phyloP scores from a whole-genome alignment of 495 filamentous ascomycete species.

The Parachaetomium inaequale region DNA sequence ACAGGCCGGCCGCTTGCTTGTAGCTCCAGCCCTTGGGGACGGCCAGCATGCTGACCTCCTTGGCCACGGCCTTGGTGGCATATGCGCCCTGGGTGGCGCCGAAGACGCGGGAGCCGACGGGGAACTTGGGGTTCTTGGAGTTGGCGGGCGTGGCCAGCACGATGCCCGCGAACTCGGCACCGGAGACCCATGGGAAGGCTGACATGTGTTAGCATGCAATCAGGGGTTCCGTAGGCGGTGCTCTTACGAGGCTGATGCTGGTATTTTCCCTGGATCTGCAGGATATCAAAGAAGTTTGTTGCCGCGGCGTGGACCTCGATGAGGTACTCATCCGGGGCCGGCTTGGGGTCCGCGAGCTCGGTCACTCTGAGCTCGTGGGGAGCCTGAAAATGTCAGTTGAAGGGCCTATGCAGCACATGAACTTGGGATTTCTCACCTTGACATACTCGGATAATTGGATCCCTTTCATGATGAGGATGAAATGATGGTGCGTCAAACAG shows the following conservation, averaged over 20 bases:
- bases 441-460: slow-evolving; percentile 83
- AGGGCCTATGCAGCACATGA: neutral
- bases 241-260: slow-evolving; percentile 56
- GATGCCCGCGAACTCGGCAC: slow-evolving; percentile 80
- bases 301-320: slow-evolving; percentile 84
- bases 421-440: slow-evolving; percentile 45
- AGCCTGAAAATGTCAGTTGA: slow-evolving; percentile 49
- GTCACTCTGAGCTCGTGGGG: slow-evolving; percentile 74
- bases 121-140: slow-evolving; percentile 47
- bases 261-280: slow-evolving; percentile 81
- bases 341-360: slow-evolving; percentile 66
- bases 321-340: slow-evolving; percentile 71
- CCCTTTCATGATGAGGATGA: slow-evolving; percentile 61
- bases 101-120: slow-evolving; percentile 78
- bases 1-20: slow-evolving; percentile 80
- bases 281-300: slow-evolving; percentile 93
- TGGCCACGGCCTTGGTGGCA: slow-evolving; percentile 66
- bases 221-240: neutral
- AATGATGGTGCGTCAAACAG: neutral
- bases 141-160: slow-evolving; percentile 61
- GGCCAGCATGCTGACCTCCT: slow-evolving; percentile 63
- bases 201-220: slow-evolving; percentile 14
- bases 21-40: slow-evolving; percentile 79
- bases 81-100: slow-evolving; percentile 85
- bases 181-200: slow-evolving; percentile 79